A percentile compares a stretch with the other conserved stretches of the same genome.
These are phyloP conservation scores for Psophocarpus tetragonolobus DNA, from an alignment of 306 rosid species.

Conservation along the genomic window DNA sequence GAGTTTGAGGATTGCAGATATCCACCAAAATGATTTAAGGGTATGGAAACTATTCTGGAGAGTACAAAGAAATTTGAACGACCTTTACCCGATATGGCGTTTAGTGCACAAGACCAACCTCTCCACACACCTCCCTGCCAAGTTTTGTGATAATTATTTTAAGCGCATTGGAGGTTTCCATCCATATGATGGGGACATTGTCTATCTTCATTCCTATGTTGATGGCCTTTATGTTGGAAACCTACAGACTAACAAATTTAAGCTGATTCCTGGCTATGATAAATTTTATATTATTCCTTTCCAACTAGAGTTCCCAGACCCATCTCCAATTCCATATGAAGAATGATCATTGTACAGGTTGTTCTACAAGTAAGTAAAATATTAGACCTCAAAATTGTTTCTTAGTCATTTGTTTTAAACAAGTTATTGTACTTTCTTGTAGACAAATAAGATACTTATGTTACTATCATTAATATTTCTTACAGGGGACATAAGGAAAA, in stretches of 20 bases:
- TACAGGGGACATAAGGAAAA: no score
- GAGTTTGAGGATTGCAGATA: slow-evolving; percentile 26
- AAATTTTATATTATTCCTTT: slow-evolving; percentile 19
- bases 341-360: no score
- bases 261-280: slow-evolving; percentile 24
- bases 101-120: slow-evolving; percentile 5
- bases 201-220: slow-evolving; percentile 26
- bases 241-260: not conserved
- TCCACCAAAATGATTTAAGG: slow-evolving; percentile 1
- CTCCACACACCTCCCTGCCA: not conserved
- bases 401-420: no score
- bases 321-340: not conserved
- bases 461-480: no score
- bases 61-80: not conserved
- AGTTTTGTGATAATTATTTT: slow-evolving; percentile 22
- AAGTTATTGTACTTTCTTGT: no score
- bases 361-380: no score
- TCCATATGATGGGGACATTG: slow-evolving; percentile 30
- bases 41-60: slow-evolving; percentile 27
- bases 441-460: no score
- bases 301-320: not conserved
- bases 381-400: no score
- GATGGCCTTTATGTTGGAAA: slow-evolving; percentile 25
- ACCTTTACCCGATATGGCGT: no score
- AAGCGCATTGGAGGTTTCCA: slow-evolving; percentile 34